phyloP scores from a whole-genome alignment of 2,329 filamentous ascomycete species.

The Herpotrichia juniperi region DNA sequence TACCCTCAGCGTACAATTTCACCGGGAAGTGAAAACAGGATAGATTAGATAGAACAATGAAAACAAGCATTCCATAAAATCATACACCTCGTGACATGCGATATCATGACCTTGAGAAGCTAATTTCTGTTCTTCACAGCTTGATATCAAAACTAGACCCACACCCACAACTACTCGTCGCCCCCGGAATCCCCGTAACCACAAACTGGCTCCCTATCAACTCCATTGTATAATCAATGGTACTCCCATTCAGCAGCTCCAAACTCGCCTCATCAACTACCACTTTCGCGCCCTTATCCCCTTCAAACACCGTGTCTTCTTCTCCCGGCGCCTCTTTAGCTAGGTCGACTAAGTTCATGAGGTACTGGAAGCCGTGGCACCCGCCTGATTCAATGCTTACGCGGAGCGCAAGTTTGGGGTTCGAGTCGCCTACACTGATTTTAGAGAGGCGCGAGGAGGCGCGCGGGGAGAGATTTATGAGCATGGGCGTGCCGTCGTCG shows the following conservation, averaged over 20 bases:
- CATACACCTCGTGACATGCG: neutral
- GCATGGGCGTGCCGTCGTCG: constrained; percentile 84
- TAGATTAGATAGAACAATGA: neutral
- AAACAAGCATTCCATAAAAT: neutral
- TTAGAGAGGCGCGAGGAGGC: constrained; percentile 73
- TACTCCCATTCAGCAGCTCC: constrained; percentile 89
- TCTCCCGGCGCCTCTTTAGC: constrained; percentile 57
- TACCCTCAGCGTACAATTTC: neutral
- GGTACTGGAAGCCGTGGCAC: constrained; percentile 97
- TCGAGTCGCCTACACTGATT: constrained; percentile 60
- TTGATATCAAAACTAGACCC: constrained; percentile 98
- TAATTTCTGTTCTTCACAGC: too few relatives aligned
- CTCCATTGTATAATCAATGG: constrained; percentile 95
- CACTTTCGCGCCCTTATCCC: constrained; percentile 72
- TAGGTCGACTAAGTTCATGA: constrained; percentile 81
- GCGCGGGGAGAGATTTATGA: constrained; percentile 80
- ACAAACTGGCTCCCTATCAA: constrained; percentile 95
- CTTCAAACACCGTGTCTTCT: constrained; percentile 89
- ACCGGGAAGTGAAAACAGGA: neutral
- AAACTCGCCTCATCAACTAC: constrained; percentile 88
- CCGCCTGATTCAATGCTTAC: constrained; percentile 92
- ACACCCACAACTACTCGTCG: constrained; percentile 94
- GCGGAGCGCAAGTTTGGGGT: constrained; percentile 84
- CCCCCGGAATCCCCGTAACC: constrained; percentile 89
- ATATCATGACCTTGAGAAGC: neutral